These are phyloP conservation scores for Picea abies DNA, from an alignment of 83 land plant genomes.

Conservation along the genomic window DNA sequence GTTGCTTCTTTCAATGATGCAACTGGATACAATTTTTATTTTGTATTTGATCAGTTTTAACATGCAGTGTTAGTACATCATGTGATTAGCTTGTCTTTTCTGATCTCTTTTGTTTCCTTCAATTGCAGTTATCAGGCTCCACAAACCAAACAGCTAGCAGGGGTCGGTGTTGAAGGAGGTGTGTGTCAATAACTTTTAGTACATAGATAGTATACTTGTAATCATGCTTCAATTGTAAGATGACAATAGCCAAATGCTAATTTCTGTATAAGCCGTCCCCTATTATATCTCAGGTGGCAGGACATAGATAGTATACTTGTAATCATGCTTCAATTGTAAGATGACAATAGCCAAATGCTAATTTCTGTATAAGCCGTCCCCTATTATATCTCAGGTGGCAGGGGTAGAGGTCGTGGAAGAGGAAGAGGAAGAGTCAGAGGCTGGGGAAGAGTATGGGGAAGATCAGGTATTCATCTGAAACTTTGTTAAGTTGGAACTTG, in stretches of 20 bases:
- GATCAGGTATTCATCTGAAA: slow-evolving; percentile 29
- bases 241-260: neutral
- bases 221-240: neutral
- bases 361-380: slow-evolving; percentile 34
- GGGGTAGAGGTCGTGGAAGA: slow-evolving; percentile 59
- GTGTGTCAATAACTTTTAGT: neutral
- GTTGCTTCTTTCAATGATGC: neutral
- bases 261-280: slow-evolving; percentile 33
- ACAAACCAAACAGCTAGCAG: slow-evolving; percentile 30
- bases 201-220: neutral
- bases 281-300: slow-evolving; percentile 1
- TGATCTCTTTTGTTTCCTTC: slow-evolving; percentile 6
- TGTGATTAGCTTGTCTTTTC: neutral
- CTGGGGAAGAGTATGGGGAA: slow-evolving; percentile 46
- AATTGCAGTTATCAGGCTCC: slow-evolving; percentile 68
- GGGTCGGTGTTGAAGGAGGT: neutral
- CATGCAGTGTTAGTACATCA: neutral
- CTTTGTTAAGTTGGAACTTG: neutral
- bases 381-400: slow-evolving; percentile 4
- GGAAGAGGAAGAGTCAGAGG: slow-evolving; percentile 64
- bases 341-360: neutral
- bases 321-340: neutral
- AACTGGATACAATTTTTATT: neutral
- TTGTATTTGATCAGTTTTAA: neutral
- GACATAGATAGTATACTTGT: neutral